A percentile compares a stretch with the other conserved stretches of the same genome.
These are phyloP conservation scores for Poa annua DNA, from an alignment of 176 grass and related monocot genomes.

Conservation along the genomic window DNA sequence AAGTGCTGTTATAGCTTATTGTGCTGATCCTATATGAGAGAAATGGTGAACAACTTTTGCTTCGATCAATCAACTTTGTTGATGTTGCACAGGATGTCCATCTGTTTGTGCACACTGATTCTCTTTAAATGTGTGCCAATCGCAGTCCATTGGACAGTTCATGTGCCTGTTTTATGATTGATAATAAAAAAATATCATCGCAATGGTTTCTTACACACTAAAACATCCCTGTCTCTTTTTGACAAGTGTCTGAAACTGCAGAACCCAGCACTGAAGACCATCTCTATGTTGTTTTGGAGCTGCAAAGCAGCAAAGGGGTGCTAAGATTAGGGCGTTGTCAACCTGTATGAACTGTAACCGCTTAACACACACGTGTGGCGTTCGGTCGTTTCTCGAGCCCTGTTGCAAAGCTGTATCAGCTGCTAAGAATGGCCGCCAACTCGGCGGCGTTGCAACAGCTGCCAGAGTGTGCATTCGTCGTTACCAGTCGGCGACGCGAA, in stretches of 20 bases:
- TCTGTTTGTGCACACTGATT: not conserved
- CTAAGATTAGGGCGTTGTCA: not conserved
- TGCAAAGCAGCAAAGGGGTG: not conserved
- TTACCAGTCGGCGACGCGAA: not conserved
- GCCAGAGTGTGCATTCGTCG: not conserved
- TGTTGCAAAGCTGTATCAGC: not conserved
- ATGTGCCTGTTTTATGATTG: not conserved
- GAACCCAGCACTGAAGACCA: not conserved
- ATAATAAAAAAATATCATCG: not conserved
- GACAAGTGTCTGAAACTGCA: not conserved
- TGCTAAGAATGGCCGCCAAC: not conserved
- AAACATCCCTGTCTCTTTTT: not conserved
- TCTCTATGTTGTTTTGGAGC: not conserved
- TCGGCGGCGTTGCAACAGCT: slow-evolving; percentile 25
- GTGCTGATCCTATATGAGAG: not conserved
- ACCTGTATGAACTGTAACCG: not conserved
- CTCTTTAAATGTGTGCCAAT: not conserved
- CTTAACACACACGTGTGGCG: not conserved
- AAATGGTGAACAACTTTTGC: not conserved
- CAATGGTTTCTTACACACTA: not conserved
- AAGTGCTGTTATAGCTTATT: not conserved
- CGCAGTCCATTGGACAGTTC: not conserved
- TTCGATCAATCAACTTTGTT: not conserved
- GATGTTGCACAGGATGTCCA: not conserved
- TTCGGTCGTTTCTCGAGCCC: not conserved